phyloP scores from a whole-genome alignment of 2,329 filamentous ascomycete species.

The Salinomyces thailandicus region DNA sequence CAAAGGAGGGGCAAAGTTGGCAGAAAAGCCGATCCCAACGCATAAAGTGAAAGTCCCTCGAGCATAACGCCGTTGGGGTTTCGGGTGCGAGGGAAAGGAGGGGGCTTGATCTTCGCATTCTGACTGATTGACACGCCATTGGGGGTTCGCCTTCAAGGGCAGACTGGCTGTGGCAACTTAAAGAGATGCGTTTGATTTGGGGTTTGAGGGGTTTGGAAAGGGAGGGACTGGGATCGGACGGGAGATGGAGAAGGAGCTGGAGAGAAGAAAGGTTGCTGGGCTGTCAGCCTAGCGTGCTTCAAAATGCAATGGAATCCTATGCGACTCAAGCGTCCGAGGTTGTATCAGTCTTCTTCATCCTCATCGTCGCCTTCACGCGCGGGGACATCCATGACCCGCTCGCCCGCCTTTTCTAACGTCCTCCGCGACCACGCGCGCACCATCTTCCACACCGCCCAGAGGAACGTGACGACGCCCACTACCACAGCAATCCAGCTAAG shows the following conservation, averaged over 20 bases:
- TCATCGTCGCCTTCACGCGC: slow-evolving; percentile 50
- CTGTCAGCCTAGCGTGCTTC: slow-evolving; percentile 7
- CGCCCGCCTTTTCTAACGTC: slow-evolving; percentile 65
- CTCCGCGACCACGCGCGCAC: slow-evolving; percentile 63
- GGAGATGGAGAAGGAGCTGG: background rate
- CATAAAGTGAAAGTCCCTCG: no score
- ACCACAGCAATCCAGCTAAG: slow-evolving; percentile 71
- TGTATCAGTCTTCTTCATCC: slow-evolving; percentile 27
- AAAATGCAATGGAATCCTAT: background rate
- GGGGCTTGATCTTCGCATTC: slow-evolving; percentile 67
- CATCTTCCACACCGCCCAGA: slow-evolving; percentile 75
- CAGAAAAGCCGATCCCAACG: no score
- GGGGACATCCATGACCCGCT: slow-evolving; percentile 74
- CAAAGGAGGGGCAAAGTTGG: no score
- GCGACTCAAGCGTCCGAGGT: slow-evolving; percentile 8
- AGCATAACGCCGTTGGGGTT: slow-evolving; percentile 1
- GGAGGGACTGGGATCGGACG: slow-evolving; percentile 2
- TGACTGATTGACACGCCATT: slow-evolving; percentile 93
- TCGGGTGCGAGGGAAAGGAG: background rate
- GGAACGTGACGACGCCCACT: slow-evolving; percentile 68
- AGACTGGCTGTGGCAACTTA: slow-evolving; percentile 79
- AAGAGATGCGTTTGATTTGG: slow-evolving; percentile 61
- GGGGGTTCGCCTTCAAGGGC: slow-evolving; percentile 30
- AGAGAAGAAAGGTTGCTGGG: background rate
- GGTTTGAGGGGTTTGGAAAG: background rate